Percentiles rank a stretch among this genome's conserved stretches.
Evolutionary conservation across 371 early-diverging fungal species (phyloP).

Genomic region (Apophysomyces trapeziformis): DNA sequence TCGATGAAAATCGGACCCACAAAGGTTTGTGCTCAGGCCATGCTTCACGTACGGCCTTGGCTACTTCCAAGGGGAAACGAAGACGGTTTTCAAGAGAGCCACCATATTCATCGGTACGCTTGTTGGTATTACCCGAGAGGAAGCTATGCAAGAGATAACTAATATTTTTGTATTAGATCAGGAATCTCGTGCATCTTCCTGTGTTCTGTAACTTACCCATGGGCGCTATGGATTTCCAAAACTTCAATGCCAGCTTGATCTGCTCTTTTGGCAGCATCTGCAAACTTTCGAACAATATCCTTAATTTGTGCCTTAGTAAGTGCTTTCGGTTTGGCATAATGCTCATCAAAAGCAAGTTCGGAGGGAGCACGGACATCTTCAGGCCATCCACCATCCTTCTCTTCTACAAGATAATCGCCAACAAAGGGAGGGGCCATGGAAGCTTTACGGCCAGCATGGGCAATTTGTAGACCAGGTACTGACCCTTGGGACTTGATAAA

Average conservation of each 20-base stretch:
- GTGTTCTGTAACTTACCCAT: slow-evolving; percentile 59
- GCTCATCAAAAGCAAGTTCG: slow-evolving; percentile 43
- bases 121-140: slow-evolving; percentile 72
- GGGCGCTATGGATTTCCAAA: slow-evolving; percentile 79
- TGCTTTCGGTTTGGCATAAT: slow-evolving; percentile 56
- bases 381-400: slow-evolving; percentile 76
- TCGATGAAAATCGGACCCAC: slow-evolving; percentile 71
- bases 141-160: slow-evolving; percentile 67
- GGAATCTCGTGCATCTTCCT: slow-evolving; percentile 56
- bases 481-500: slow-evolving; percentile 67
- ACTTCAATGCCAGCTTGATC: slow-evolving; percentile 78
- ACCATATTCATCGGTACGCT: slow-evolving; percentile 84
- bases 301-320: slow-evolving; percentile 66
- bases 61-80: slow-evolving; percentile 65
- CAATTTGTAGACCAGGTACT: slow-evolving; percentile 75
- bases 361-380: slow-evolving; percentile 68
- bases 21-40: slow-evolving; percentile 76
- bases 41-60: slow-evolving; percentile 51
- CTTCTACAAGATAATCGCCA: slow-evolving; percentile 57
- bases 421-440: slow-evolving; percentile 62
- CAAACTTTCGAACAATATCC: slow-evolving; percentile 60
- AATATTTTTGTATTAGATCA: slow-evolving; percentile 48
- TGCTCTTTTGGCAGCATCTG: slow-evolving; percentile 65
- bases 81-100: slow-evolving; percentile 79
- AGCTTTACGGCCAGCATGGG: slow-evolving; percentile 86